These are phyloP conservation scores for Hibiscus tridactylites DNA, from an alignment of 345 rosid genomes.

Conservation along the genomic window DNA sequence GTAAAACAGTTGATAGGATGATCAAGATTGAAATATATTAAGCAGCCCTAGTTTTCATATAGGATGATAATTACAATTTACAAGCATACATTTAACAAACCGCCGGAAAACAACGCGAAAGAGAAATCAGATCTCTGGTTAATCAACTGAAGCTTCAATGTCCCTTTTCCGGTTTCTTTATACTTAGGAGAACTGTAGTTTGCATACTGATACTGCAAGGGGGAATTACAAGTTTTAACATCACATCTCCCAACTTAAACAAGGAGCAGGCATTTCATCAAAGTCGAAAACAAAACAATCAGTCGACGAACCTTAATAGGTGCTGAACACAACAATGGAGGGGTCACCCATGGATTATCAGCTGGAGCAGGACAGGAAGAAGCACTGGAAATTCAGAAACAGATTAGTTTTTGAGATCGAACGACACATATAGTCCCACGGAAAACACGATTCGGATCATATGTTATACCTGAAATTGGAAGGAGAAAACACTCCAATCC, in stretches of 20 bases:
- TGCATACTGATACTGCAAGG: conserved; percentile 44
- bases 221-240: neutral
- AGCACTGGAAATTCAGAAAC: conserved; percentile 28
- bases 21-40: neutral
- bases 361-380: conserved; percentile 30
- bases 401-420: neutral
- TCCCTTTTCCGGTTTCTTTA: conserved; percentile 43
- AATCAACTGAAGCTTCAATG: conserved; percentile 56
- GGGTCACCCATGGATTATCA: conserved; percentile 28
- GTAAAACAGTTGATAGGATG: neutral
- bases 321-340: conserved; percentile 48
- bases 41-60: neutral
- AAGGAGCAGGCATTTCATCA: neutral
- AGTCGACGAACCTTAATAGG: conserved; percentile 50
- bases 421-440: neutral
- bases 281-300: neutral
- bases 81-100: conserved; percentile 36
- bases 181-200: conserved; percentile 45
- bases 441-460: neutral
- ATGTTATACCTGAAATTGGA: conserved; percentile 50
- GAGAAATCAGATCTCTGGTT: conserved; percentile 74
- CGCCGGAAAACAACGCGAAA: conserved; percentile 52
- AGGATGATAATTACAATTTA: neutral
- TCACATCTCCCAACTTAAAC: neutral
- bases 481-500: conserved; percentile 83